A percentile compares a stretch with the other conserved stretches of the same genome.
Conservation (phyloP, 1,139 yeast species). For the Kodamaea suecica region DNA sequence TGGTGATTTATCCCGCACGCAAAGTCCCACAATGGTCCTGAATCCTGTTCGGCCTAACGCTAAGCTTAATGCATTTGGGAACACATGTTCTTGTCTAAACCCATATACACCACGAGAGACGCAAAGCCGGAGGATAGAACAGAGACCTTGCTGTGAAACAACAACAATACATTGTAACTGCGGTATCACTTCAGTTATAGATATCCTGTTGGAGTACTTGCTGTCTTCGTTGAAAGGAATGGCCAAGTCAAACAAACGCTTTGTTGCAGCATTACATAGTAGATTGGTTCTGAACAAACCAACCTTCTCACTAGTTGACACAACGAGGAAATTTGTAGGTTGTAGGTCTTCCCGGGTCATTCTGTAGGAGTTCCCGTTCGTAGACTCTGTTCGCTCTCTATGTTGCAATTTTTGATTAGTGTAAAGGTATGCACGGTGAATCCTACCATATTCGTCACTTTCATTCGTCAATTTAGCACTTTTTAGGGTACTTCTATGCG, state of each 20-base stretch:
- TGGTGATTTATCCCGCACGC: conserved; percentile 24
- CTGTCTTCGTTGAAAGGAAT: conserved; percentile 37
- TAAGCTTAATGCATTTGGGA: conserved; percentile 40
- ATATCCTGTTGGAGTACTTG: conserved; percentile 49
- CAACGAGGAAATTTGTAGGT: conserved; percentile 28
- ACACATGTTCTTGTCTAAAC: conserved; percentile 58
- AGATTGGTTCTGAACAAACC: conserved; percentile 52
- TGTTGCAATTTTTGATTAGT: not conserved
- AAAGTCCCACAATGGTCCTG: conserved; percentile 34
- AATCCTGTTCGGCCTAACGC: conserved; percentile 27
- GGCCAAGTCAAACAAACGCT: conserved; percentile 38
- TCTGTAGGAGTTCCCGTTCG: conserved; percentile 14
- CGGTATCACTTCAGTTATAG: conserved; percentile 50
- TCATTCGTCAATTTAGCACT: conserved; percentile 7
- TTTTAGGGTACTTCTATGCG: not conserved
- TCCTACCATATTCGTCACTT: conserved; percentile 22
- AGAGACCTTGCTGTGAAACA: conserved; percentile 59
- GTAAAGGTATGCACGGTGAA: conserved; percentile 36
- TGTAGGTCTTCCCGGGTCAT: conserved; percentile 4
- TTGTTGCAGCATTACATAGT: conserved; percentile 50
- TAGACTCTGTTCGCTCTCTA: conserved; percentile 7
- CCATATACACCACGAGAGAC: conserved; percentile 54
- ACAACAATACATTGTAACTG: conserved; percentile 52
- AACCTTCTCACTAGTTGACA: conserved; percentile 41
- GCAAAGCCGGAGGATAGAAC: conserved; percentile 56